Base-by-base conservation (phyloP, 2,329 filamentous ascomycete genomes). In the Teratosphaeria gauchensis region DNA sequence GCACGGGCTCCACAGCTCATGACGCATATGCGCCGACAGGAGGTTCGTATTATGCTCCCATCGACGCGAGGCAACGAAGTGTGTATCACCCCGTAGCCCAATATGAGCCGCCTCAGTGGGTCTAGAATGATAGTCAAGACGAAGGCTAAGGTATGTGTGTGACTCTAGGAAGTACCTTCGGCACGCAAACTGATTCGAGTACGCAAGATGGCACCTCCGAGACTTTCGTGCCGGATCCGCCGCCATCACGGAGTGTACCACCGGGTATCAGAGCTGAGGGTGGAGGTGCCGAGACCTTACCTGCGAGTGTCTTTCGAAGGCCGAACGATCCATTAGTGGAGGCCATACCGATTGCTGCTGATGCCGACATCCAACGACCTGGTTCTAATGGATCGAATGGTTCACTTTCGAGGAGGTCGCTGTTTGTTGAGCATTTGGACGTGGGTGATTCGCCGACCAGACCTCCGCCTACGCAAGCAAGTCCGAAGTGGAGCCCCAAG, bases 1-100 rank as follows among this genome's bases (percentile, higher is more conserved):
- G 66, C n/a, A 56, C 61, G 6, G 62, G 60, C 11, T 69, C 65
- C 53, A 68, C 65, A 1, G 56, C 63, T 4, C 61, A 68, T 35
- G 65, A 69, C 53, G 58, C 66, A 16, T 70, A 68, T 55, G 62
- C 63, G 42, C 61, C 65, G 21, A 63, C 63, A 56, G 69, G 66
- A 68, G 68, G 68, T 69, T 61, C 64, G 67, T 62, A 58, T 51
- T 58, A 60, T 33, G 52, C 58, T 57, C 64, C 61, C 57, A 59
- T 61, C 54, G 63, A 65, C 55, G 64, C 66, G 51, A 60, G 64
- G 33, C 66, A 68, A 62, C 64, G 66, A 57, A 68, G 64, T 60
- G 62, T 66, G 54, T 66, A 65, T 55, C 61, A 58, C 53, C 63
- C 63, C 32, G 57, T 51, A 38, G 61, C 66, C 54, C 59, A 61